These are phyloP conservation scores for Trichoderma semiorbis DNA, from an alignment of 2,329 filamentous ascomycete genomes.

Conservation along the genomic window DNA sequence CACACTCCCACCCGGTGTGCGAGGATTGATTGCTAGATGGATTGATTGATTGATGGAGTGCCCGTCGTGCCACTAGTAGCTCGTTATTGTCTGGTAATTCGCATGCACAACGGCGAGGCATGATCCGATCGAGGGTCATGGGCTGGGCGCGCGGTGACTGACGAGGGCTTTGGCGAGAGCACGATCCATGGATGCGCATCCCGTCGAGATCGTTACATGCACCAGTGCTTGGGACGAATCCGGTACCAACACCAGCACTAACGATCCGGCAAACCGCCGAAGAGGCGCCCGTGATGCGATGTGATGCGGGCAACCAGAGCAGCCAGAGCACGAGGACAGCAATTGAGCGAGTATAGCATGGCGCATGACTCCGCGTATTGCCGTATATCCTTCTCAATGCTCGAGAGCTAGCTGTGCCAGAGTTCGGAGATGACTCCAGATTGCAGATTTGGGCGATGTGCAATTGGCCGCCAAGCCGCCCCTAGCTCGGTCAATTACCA, in stretches of 20 bases:
- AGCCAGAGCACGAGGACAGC: neutral
- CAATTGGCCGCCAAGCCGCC: constrained; percentile 19
- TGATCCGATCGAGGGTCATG: constrained; percentile 10
- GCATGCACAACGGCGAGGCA: neutral
- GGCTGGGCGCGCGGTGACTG: neutral
- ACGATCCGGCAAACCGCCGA: constrained; percentile 13
- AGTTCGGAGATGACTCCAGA: constrained; percentile 16
- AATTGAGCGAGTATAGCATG: neutral
- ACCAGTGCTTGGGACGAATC: neutral
- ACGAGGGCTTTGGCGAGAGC: neutral
- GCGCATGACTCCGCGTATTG: constrained; percentile 8
- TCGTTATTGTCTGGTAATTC: neutral
- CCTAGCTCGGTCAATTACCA: constrained; percentile 24
- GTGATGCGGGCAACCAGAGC: neutral
- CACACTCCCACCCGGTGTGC: neutral
- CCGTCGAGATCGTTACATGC: neutral
- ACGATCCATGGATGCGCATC: neutral
- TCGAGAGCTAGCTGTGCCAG: neutral
- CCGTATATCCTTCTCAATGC: neutral
- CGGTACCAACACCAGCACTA: neutral
- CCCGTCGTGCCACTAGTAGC: neutral
- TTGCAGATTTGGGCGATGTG: constrained; percentile 11
- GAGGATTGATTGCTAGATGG: neutral
- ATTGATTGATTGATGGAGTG: constrained; percentile 1
- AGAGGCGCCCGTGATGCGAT: constrained; percentile 13